Base-by-base conservation (phyloP, 257 asterid species). In the Lycium ferocissimum region DNA sequence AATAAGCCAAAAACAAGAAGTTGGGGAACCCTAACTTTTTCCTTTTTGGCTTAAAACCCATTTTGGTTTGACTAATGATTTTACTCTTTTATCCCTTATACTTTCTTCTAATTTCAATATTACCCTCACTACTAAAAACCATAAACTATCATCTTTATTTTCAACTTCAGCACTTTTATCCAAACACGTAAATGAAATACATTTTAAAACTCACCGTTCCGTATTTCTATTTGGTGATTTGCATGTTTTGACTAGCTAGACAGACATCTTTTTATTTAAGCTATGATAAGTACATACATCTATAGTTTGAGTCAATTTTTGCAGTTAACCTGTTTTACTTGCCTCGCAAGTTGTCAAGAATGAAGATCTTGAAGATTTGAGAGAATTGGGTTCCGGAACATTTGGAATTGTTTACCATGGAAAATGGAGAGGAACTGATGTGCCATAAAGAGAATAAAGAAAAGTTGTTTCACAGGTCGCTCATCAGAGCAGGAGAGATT, bases 381-480 rank as follows among this genome's bases (percentile, higher is more conserved):
- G 87, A 89, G 98, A 95, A 88, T 84, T 95, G 89, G 98, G 98
- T 81, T 93, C 98, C 80, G 98, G 98, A 90, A 93, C 98, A 71
- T 95, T 92, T 82, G 98, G 98, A 53, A 95, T 97, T 72, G 98
- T 95, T 43, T 95, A 94, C 87, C 98, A 95, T 84, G 98, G 98
- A 84, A 95, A 94, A 90, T 95, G 98, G 98, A 93, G 98, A 83
- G 98, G 98, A 80, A 89, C 94, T 54, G 98, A 95, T 89, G 97
- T 81, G 98, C 98, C 83, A 95, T 95, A 84, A 93, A 95, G 91
- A 90, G 98, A 89, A 91, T 93, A 81, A 95, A 95, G 90, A 94
- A 95, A 91, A 92, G 95, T 85, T 95, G 98, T 88, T 95, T 95
- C 88, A 86, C 90, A 33, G 97, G 98, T 84, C 95, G 95, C 61